Evolutionary conservation across 768 basidiomycete genomes (phyloP), one percentile per base, ranked within the genome.

Genomic region (Trametes cingulata): DNA sequence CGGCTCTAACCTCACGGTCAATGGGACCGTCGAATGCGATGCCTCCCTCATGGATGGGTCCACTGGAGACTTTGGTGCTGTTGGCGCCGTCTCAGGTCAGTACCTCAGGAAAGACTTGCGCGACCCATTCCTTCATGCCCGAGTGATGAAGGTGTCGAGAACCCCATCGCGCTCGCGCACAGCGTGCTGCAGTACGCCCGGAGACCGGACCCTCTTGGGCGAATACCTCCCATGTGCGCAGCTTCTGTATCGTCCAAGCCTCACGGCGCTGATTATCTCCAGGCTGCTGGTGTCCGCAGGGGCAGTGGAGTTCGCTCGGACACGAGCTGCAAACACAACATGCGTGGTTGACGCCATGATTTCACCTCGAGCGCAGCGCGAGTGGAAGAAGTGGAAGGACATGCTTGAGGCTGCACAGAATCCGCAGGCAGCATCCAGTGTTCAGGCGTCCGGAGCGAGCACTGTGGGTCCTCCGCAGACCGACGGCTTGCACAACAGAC

Each of bases 1-100:
- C 61, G 91, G 92, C 4, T 90, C 91, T 1, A 93, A 93, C 70
- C 75, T 93, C 46, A 91, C 89, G 0, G 63, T 86, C 3, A 77
- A 82, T n/a, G 90, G 92, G 14, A 76, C 75, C 2, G 90, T 92
- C 17, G 91, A 93, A 73, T 93, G 91, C 65, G 91, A 93, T 65
- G 91, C 91, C 8, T 80, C 88, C 13, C 76, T 93, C 56, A 90
- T 91, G 85, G 74, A 76, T 20, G 81, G 82, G 22, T 72, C 71
- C 2, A 70, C 72, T 0, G 68, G 72, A 20, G 71, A 74, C n/a
- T 93, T 89, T 68, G 91, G 90, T 25, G 84, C 86, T 64, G 81
- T 87, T 17, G 92, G 88, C 43, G 91, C 91, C 3, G 78, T 89
- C 27, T 78, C 86, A 70, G 88, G 90, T 86, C 66, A 20, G 58